Base-by-base conservation (phyloP, 129 eudicot genomes). In the Glebionis coronaria region DNA sequence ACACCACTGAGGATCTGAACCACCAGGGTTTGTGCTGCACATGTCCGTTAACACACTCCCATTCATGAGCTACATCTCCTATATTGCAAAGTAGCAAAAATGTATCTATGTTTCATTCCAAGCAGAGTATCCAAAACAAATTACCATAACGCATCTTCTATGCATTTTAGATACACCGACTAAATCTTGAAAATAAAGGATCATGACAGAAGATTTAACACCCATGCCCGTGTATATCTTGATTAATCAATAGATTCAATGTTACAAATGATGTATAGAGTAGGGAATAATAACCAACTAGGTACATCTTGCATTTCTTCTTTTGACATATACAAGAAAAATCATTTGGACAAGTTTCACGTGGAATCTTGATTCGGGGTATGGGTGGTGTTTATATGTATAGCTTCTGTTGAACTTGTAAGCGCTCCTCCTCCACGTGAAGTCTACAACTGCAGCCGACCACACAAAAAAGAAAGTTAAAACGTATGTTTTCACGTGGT, bases 191-290 rank as follows among this genome's bases (percentile, higher is more conserved):
- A 65, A 69, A 29, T 1, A 16, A 53, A 49, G 20, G 58, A 67
- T 8, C 52, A 27, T 27, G 67, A 47, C 9, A 60, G 31, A 25
- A 20, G 44, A 38, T 54, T 46, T 18, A 38, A 23, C 67, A 12
- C 45, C 68, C 61, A 60, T 3, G 63, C 18, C 68, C 44, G 21
- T 62, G 38, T 31, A 62, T 72, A 67, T 42, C 45, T 64, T 20
- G 64, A 40, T 59, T 68, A 67, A 59, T 75, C 35, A 59, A 40
- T 50, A 23, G 12, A 16, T 13, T 45, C 10, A 0, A 56, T 57
- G 70, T 61, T 42, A 49, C 68, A 57, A 47, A 67, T 10, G 44
- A 38, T 44, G 69, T 58, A 67, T 75, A 75, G 51, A 75, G 50
- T 61, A 73, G 59, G 61, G 16, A 28, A 12, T 35, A 25, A 15